Conservation (phyloP, 176 grass and related monocot species). For the Poa annua region DNA sequence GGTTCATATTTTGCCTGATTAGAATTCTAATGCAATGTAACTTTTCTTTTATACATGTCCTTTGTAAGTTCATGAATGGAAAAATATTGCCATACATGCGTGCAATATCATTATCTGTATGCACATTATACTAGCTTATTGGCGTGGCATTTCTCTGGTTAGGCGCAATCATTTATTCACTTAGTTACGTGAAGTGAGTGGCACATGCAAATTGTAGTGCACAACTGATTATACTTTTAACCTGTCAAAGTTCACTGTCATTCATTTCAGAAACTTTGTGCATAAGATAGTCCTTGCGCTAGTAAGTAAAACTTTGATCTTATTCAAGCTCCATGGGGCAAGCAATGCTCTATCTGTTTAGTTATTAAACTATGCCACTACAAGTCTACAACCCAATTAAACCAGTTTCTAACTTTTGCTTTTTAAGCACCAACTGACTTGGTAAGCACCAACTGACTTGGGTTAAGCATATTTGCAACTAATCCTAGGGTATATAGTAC, state of each 20-base stretch:
- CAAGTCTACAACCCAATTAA: not conserved
- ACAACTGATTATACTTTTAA: slow-evolving; percentile 6
- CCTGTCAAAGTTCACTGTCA: not conserved
- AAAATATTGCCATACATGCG: not conserved
- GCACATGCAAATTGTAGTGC: not conserved
- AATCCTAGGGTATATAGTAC: not conserved
- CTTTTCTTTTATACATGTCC: not conserved
- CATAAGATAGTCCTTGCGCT: not conserved
- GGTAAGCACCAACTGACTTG: too few species aligned
- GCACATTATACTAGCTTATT: not conserved
- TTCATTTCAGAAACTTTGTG: not conserved
- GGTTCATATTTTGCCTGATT: not conserved
- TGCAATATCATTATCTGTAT: not conserved
- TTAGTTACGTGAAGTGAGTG: slow-evolving; percentile 2
- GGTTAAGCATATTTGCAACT: not conserved
- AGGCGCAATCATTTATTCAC: not conserved
- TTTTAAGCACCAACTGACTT: not conserved
- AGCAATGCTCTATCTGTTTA: not conserved
- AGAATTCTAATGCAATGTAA: not conserved
- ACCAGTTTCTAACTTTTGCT: not conserved
- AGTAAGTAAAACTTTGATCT: not conserved
- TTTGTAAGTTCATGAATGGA: not conserved
- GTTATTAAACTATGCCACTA: not conserved
- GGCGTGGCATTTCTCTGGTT: not conserved
- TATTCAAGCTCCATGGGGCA: not conserved